Evolutionary conservation across 345 rosid genomes (phyloP).

Genomic region (Garcia nutans): DNA sequence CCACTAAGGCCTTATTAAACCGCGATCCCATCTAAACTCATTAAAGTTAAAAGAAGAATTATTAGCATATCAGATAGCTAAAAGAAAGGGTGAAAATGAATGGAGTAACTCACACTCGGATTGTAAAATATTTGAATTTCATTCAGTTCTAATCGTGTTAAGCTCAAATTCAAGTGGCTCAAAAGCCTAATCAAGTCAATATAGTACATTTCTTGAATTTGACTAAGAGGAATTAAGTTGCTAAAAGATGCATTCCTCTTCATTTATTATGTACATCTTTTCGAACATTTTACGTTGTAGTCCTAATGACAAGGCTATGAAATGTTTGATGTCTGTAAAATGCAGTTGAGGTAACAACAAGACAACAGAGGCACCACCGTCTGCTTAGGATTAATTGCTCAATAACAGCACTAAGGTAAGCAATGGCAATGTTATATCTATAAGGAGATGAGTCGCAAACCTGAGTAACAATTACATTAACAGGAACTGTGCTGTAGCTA

Average conservation of each 20-base stretch:
- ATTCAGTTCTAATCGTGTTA: too few relatives aligned
- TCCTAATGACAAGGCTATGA: too few relatives aligned
- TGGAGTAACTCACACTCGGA: too few relatives aligned
- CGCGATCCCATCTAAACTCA: slow-evolving; percentile 74
- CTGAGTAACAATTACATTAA: slow-evolving; percentile 84
- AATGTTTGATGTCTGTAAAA: background rate
- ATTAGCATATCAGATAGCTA: background rate
- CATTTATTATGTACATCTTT: too few relatives aligned
- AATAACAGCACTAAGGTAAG: background rate
- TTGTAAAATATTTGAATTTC: too few relatives aligned
- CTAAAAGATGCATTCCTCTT: too few relatives aligned
- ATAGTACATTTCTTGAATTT: too few relatives aligned
- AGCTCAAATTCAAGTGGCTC: too few relatives aligned
- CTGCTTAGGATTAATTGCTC: background rate
- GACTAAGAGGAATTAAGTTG: too few relatives aligned
- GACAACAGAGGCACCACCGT: background rate
- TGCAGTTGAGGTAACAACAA: background rate
- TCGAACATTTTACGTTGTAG: too few relatives aligned
- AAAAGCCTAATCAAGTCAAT: too few relatives aligned
- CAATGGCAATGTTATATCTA: background rate
- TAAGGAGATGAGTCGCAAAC: slow-evolving; percentile 31
- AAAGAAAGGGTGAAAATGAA: background rate
- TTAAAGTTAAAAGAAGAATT: slow-evolving; percentile 1
- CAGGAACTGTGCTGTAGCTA: slow-evolving; percentile 85
- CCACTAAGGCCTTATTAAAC: slow-evolving; percentile 73